Evolutionary conservation across 2,329 filamentous ascomycete species (phyloP).

Genomic region (Aspergillus ruber): DNA sequence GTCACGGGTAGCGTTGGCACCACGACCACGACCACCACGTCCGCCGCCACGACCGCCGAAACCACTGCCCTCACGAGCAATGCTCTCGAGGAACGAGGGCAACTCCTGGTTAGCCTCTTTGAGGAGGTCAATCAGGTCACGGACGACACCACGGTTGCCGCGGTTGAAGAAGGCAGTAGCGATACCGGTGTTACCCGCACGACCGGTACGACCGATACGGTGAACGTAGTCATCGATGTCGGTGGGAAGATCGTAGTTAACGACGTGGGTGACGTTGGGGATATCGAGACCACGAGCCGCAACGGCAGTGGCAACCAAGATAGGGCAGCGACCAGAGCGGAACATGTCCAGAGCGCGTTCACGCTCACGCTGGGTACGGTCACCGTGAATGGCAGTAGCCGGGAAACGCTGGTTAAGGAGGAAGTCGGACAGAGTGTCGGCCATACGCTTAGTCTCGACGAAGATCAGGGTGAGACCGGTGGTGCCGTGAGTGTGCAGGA

Average conservation of each 20-base stretch:
- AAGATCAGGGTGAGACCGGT: constrained; percentile 91
- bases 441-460: constrained; percentile 99
- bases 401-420: constrained; percentile 98
- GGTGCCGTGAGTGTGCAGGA: constrained; percentile 81
- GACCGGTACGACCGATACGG: constrained; percentile 98
- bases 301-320: constrained; percentile 93
- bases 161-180: constrained; percentile 99
- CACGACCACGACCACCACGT: constrained; percentile 64
- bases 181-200: constrained; percentile 98
- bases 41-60: constrained; percentile 71
- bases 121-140: constrained; percentile 91
- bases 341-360: constrained; percentile 97
- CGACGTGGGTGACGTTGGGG: constrained; percentile 90
- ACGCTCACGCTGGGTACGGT: constrained; percentile 97
- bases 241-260: constrained; percentile 99
- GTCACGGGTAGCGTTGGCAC: constrained; percentile 67
- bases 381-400: constrained; percentile 96
- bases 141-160: constrained; percentile 94
- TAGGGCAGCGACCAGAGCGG: constrained; percentile 90
- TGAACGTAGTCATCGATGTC: constrained; percentile 99
- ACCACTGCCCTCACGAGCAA: constrained; percentile 83
- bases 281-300: constrained; percentile 90
- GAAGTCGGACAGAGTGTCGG: constrained; percentile 94
- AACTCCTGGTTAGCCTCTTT: constrained; percentile 99
- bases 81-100: constrained; percentile 88